Base-by-base conservation (phyloP, 805 yeast species). In the Kregervanrija fluxuum region DNA sequence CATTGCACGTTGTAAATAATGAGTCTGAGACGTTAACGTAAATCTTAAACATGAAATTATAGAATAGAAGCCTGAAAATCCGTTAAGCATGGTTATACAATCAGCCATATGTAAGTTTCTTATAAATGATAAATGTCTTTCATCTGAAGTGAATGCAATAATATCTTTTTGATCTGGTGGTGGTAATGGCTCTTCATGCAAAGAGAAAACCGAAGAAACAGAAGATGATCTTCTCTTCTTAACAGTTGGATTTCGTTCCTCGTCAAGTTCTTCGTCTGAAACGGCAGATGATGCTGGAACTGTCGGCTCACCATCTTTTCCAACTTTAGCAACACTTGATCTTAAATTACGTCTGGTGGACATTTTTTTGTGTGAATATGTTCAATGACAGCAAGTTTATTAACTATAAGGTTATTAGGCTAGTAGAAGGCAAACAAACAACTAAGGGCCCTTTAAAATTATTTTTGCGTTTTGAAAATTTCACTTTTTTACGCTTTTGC, bases 61-160 rank as follows among this genome's bases (percentile, higher is more conserved):
- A 31, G 96, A 82, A 61, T 88, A 87, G 62, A 93, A 90, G 0
- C 98, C 99, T 40, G 90, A 82, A 61, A 87, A 88, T 22, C 97
- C 96, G 65, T 93, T 93, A 62, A 93, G 71, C 70, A 90, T 75
- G 3, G 99, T 93, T 63, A 93, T 93, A 68, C 82, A 88, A 65
- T 93, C 99, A 5, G 99, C 99, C 80, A 91, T 72, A 64, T 93
- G 98, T 52, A 93, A 75, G 56, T 85, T 83, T 59, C 95, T 72
- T 45, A 93, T 68, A 77, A 93, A 78, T 45, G 90, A 82, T 52
- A 91, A 82, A 62, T 91, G 97, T 59, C 95, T 75, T 40, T 74
- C 74, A 64, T 91, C 98, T 34, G 80, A 76, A 44, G 89, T 81
- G 61, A 90, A 89, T 38, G 82, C 86, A 48, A 75, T 72, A 56